Base-by-base conservation (phyloP, 306 rosid genomes). In the Fagus crenata region DNA sequence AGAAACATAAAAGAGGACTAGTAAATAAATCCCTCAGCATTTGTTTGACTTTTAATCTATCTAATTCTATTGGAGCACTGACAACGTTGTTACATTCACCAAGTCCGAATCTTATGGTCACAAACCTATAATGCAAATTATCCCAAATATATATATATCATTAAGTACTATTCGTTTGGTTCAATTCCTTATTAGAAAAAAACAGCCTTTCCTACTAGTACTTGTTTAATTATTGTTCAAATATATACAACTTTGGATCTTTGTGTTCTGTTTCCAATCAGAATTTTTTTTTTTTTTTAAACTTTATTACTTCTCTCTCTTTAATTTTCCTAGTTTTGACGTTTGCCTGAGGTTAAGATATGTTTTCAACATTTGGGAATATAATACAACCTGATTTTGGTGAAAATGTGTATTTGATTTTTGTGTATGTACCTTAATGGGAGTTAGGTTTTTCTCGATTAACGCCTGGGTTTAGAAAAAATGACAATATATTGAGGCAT, bases 301-400 rank as follows among this genome's bases (percentile, higher is more conserved):
- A 28, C 18, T 15, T 14, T 31, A 17, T 69, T 9, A 18, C 61
- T 15, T 36, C 43, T 71, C 72, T 42, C 36, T 56, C 7, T 71
- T 31, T 72, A 22, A 46, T 75, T 74, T 75, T 70, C 74, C 40
- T 53, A 41, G 79, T 28, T 67, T 77, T 75, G 46, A 74, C 35
- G 80, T 84, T 84, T 80, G 84, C 81, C 84, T 35, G 73, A 28
- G 78, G 68, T 61, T 58, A 22, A 53, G 69, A 77, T 75, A 59
- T 70, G 75, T 78, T 72, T 75, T 85, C 73, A 61, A 68, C 69
- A 43, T 15, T 65, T 65, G 43, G 49, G 53, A 61, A 33, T 74
- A 54, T 43, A 43, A 69, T 58, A 13, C 39, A 79, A 73, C 65
- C 65, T 53, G 49, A 3, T 51, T 65, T 79, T 69, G 59, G 83